Evolutionary conservation across 73 alveolate species (phyloP).

Genomic region (Paramecium biaurelia): DNA sequence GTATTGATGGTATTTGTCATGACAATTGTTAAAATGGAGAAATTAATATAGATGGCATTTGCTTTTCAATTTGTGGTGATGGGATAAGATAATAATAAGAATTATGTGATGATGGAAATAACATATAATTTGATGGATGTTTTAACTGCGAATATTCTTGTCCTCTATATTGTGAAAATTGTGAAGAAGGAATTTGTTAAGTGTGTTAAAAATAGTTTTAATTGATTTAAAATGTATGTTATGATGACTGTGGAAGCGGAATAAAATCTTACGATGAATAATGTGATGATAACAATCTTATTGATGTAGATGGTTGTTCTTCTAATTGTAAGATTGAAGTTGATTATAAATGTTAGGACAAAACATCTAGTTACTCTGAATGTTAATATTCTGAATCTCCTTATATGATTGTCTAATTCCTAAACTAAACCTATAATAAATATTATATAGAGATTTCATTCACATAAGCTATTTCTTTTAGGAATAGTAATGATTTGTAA

Average conservation of each 20-base stretch:
- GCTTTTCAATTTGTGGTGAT: background rate
- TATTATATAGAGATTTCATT: background rate
- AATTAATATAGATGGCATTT: background rate
- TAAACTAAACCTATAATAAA: background rate
- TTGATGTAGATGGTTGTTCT: background rate
- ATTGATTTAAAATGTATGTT: background rate
- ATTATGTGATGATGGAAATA: background rate
- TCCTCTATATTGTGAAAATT: background rate
- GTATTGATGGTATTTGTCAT: background rate
- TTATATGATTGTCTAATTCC: background rate
- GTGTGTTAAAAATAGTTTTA: background rate
- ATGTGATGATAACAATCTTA: background rate
- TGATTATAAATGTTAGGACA: background rate
- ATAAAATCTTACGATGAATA: background rate
- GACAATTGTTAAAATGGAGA: background rate
- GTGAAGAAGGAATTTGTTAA: background rate
- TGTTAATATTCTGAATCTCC: background rate
- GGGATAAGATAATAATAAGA: background rate
- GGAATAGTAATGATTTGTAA: background rate
- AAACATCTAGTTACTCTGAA: background rate
- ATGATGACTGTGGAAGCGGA: background rate
- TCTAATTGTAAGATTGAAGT: background rate
- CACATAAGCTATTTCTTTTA: background rate
- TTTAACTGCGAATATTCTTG: background rate
- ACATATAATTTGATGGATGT: background rate